A percentile compares a stretch with the other conserved stretches of the same genome.
These are phyloP conservation scores for Clitopilus hobsonii DNA, from an alignment of 768 basidiomycete genomes.

Conservation along the genomic window DNA sequence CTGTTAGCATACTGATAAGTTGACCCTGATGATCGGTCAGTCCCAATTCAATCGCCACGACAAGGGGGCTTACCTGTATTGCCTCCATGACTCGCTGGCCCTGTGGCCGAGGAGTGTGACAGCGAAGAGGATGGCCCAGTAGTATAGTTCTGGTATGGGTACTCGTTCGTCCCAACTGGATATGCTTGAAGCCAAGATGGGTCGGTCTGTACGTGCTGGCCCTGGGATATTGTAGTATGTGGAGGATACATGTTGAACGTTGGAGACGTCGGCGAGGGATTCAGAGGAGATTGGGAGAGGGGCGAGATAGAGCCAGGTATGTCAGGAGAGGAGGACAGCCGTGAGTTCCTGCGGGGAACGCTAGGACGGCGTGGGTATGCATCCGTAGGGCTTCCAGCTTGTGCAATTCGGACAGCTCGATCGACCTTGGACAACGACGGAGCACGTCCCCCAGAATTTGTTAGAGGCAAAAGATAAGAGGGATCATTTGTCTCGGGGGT, in stretches of 20 bases:
- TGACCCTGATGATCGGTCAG: conserved; percentile 1
- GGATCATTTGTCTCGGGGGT: conserved; percentile 18
- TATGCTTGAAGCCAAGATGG: neutral
- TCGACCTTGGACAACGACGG: conserved; percentile 3
- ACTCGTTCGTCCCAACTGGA: neutral
- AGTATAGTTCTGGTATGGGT: neutral
- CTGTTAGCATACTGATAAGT: neutral
- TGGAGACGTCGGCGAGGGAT: neutral
- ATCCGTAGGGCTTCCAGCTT: neutral
- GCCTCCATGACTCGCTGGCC: neutral
- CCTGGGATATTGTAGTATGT: neutral
- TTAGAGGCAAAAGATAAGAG: conserved; percentile 22
- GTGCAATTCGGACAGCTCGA: neutral
- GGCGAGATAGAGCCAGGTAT: neutral
- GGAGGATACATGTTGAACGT: neutral
- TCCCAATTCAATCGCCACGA: neutral
- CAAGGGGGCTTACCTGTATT: neutral
- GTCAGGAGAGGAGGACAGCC: neutral
- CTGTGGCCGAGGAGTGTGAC: neutral
- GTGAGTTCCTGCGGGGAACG: neutral
- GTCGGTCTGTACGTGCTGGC: neutral
- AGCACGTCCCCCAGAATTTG: neutral
- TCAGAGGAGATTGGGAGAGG: neutral
- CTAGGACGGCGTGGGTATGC: neutral
- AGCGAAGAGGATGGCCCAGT: neutral